These are phyloP conservation scores for Macrolepiota albuminosa DNA, from an alignment of 768 basidiomycete genomes.

Conservation along the genomic window DNA sequence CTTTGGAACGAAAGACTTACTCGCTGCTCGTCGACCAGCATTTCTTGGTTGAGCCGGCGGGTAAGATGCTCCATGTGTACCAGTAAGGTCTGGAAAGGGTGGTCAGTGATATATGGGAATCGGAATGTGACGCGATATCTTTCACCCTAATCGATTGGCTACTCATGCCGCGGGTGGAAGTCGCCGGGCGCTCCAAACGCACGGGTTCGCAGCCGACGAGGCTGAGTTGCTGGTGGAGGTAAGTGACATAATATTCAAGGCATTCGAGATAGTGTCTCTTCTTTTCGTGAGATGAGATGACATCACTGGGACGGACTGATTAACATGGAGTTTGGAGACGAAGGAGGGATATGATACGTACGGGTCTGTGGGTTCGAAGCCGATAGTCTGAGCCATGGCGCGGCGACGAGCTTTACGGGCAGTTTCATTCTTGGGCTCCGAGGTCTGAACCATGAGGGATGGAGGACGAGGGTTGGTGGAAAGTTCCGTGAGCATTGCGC, in stretches of 20 bases:
- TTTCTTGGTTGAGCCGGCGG: slow-evolving; percentile 44
- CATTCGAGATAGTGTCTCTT: slow-evolving; percentile 72
- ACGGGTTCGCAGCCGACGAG: slow-evolving; percentile 44
- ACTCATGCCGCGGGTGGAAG: slow-evolving; percentile 46
- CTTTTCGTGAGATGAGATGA: slow-evolving; percentile 77
- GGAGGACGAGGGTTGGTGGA: slow-evolving; percentile 13
- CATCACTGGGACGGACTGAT: slow-evolving; percentile 38
- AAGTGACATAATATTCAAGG: slow-evolving; percentile 65
- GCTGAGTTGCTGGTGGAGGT: slow-evolving; percentile 56
- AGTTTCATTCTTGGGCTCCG: slow-evolving; percentile 34
- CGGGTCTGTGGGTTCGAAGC: slow-evolving; percentile 61
- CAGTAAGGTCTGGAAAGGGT: slow-evolving; percentile 49
- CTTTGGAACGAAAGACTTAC: slow-evolving; percentile 24
- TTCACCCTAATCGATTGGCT: slow-evolving; percentile 62
- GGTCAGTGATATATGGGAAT: background rate
- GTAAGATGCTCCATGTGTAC: slow-evolving; percentile 64
- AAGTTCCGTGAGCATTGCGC: slow-evolving; percentile 52
- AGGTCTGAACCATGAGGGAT: background rate
- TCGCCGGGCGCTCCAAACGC: slow-evolving; percentile 43
- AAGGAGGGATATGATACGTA: slow-evolving; percentile 16
- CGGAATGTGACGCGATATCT: background rate
- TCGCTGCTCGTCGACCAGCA: slow-evolving; percentile 49
- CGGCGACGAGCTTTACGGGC: slow-evolving; percentile 55
- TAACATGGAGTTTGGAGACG: background rate
- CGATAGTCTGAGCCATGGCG: slow-evolving; percentile 49